Evolutionary conservation across 2,329 filamentous ascomycete species (phyloP), one percentile per base, ranked within the genome.

Genomic region (Trichoderma arundinaceum): DNA sequence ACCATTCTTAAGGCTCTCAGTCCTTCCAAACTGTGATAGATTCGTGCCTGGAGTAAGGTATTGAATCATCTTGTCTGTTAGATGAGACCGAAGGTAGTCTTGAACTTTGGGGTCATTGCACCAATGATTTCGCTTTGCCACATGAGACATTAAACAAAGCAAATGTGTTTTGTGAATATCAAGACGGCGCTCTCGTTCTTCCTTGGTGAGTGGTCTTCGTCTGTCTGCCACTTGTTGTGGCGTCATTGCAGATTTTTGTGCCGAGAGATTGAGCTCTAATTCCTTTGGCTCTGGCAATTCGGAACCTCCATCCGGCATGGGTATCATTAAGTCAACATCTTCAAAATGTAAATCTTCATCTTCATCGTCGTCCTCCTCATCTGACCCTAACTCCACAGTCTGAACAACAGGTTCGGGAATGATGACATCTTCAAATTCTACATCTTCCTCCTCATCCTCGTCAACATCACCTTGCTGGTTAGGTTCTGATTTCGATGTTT

Each of bases 121-220:
- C 92, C 94, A 97, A 63, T 86, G 81, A 74, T 98, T 99, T 64
- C 94, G 88, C 65, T 87, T 82, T 69, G 91, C 85, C 15, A 89
- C 84, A 76, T 98, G 92, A 9, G 88, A 87, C 15, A 99, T 78
- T 1, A 99, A 82, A 74, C 92, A 96, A 13, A 97, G 79, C 0
- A 98, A 70, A 77, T 99, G 94, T 68, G 88, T 82, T 77, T 94
- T 96, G 77, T 99, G 95, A n/a, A 93, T 83, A 59, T 92, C 85
- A 35, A 95, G 75, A 19, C 94, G 87, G 13, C 75, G 79, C 49
- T 78, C 77, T 68, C 80, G 84, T 70, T 89, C 86, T 19, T 81
- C 81, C 68, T 80, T 84, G 28, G 77, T 85, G 3, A 87, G 77
- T 2, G 83, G 81, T 71, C 83, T 88, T 58, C 83, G 81, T 53